Conservation (phyloP, 1,139 yeast species). For the Kluyveromyces sp. region DNA sequence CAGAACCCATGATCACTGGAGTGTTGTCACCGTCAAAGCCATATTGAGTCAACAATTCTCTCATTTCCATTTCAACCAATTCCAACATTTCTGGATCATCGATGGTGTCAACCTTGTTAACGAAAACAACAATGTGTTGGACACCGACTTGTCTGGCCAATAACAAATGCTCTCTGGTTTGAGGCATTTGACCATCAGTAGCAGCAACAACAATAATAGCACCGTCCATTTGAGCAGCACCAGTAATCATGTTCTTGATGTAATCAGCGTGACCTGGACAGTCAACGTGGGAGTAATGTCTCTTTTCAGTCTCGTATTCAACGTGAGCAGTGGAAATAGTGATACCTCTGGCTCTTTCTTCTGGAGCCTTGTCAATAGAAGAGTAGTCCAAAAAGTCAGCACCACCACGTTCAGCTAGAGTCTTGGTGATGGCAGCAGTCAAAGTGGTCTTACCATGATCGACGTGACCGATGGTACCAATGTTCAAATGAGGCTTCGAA, state of each 20-base stretch:
- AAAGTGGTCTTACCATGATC: conserved; percentile 98
- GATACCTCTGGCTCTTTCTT: conserved; percentile 99
- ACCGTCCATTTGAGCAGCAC: conserved; percentile 99
- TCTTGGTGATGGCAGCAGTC: conserved; percentile 98
- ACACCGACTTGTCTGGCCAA: conserved; percentile 99
- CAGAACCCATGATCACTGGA: conserved; percentile 98
- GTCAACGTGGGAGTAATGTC: conserved; percentile 96
- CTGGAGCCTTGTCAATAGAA: conserved; percentile 96
- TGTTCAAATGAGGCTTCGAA: conserved; percentile 90
- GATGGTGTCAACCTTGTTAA: conserved; percentile 94
- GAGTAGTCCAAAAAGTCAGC: conserved; percentile 90
- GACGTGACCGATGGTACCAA: conserved; percentile 95
- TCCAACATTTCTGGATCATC: conserved; percentile 99
- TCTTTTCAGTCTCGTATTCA: conserved; percentile 85
- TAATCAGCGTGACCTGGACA: conserved; percentile 99
- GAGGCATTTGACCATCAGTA: conserved; percentile 99
- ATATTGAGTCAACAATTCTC: conserved; percentile 82
- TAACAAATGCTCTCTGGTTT: conserved; percentile 96
- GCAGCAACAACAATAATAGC: conserved; percentile 99
- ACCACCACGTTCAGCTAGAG: conserved; percentile 79
- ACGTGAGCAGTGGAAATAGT: conserved; percentile 97
- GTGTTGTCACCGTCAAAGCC: conserved; percentile 98
- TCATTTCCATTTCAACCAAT: conserved; percentile 99
- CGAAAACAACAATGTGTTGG: conserved; percentile 92
- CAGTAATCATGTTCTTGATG: conserved; percentile 97